A percentile compares a stretch with the other conserved stretches of the same genome.
phyloP scores from a whole-genome alignment of 2,329 filamentous ascomycete species.

The Simplicillium aogashimaense region DNA sequence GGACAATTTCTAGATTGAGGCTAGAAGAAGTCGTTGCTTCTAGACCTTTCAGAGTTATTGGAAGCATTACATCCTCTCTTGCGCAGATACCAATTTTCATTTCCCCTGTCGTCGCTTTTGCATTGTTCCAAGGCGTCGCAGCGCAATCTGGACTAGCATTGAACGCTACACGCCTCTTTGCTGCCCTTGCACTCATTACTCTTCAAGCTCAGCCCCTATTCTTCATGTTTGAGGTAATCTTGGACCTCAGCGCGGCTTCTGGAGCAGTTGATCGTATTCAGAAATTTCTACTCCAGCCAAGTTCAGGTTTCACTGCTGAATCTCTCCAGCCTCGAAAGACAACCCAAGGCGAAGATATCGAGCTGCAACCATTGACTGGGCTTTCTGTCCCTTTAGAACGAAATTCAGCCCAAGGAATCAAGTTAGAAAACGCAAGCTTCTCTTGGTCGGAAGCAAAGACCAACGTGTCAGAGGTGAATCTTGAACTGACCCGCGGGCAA shows the following conservation, averaged over 20 bases:
- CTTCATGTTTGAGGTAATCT: constrained; percentile 25
- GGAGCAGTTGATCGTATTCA: constrained; percentile 31
- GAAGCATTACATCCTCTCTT: constrained; percentile 22
- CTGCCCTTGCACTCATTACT: constrained; percentile 28
- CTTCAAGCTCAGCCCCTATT: constrained; percentile 27
- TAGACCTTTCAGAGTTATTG: constrained; percentile 21
- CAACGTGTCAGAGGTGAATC: constrained; percentile 19
- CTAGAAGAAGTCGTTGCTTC: constrained; percentile 24
- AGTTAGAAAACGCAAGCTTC: constrained; percentile 17
- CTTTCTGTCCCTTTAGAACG: constrained; percentile 4
- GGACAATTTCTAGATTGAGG: constrained; percentile 18
- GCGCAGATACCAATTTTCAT: constrained; percentile 21
- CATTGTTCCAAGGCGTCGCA: constrained; percentile 21
- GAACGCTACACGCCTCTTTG: constrained; percentile 26
- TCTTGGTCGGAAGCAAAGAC: constrained; percentile 21
- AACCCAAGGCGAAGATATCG: too few relatives aligned
- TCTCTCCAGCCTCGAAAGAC: too few relatives aligned
- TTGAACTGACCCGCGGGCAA: constrained; percentile 17
- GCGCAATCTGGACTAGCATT: constrained; percentile 17
- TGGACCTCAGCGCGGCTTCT: constrained; percentile 23
- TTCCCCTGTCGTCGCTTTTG: constrained; percentile 27
- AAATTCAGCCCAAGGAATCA: not conserved
- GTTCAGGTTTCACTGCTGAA: constrained; percentile 3
- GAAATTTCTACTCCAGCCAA: constrained; percentile 18
- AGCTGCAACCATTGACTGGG: not conserved